Conservation (phyloP, 352 stramenopile genomes). For the Pilasporangium apinafurcum region DNA sequence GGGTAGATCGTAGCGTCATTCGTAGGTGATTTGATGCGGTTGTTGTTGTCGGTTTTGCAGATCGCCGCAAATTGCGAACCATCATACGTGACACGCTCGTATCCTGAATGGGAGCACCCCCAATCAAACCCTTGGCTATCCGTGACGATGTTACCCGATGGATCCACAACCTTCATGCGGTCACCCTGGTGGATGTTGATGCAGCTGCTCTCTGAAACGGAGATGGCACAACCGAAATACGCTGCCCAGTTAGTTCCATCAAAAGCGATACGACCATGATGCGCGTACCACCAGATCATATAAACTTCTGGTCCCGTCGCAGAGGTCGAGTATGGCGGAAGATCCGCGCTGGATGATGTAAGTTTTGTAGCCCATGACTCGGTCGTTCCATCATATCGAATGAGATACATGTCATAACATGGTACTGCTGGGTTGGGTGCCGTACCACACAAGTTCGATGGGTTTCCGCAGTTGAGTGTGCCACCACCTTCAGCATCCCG, state of each 20-base stretch:
- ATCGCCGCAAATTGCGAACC: constrained; percentile 38
- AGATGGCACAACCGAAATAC: constrained; percentile 55
- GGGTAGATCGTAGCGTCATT: constrained; percentile 49
- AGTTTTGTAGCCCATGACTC: constrained; percentile 56
- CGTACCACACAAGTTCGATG: constrained; percentile 39
- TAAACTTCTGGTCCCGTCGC: constrained; percentile 39
- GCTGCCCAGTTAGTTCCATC: constrained; percentile 57
- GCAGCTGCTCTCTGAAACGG: constrained; percentile 40
- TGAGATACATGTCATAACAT: constrained; percentile 63
- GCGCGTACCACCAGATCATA: constrained; percentile 71
- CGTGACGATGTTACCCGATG: constrained; percentile 28
- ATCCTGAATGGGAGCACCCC: constrained; percentile 53
- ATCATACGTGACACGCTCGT: constrained; percentile 56
- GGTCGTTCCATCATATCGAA: constrained; percentile 37
- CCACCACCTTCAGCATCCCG: constrained; percentile 39
- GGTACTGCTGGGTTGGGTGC: constrained; percentile 25
- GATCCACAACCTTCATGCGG: constrained; percentile 56
- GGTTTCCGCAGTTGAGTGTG: constrained; percentile 54
- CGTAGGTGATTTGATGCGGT: constrained; percentile 63
- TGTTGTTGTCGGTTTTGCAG: constrained; percentile 67
- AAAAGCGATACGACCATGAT: constrained; percentile 52
- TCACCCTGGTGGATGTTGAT: constrained; percentile 72
- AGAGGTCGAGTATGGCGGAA: constrained; percentile 44
- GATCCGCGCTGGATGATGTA: constrained; percentile 33
- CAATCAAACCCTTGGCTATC: constrained; percentile 40